Evolutionary conservation across 73 alveolate genomes (phyloP).

Genomic region (Paramecium biaurelia): DNA sequence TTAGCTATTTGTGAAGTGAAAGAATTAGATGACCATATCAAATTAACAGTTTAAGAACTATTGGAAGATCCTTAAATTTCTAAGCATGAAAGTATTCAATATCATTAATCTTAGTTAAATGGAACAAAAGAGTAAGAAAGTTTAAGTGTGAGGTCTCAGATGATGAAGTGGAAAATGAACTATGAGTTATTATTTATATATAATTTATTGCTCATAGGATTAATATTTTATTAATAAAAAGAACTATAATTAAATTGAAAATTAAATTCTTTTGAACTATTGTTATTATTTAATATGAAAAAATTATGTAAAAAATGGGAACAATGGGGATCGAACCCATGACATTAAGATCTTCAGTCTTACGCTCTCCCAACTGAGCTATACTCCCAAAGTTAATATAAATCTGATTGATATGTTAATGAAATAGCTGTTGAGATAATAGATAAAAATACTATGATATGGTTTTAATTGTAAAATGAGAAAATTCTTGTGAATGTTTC

Average conservation of each 20-base stretch:
- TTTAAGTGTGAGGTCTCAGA: not conserved
- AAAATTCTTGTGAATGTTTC: not conserved
- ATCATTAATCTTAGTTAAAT: not conserved
- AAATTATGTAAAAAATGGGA: not conserved
- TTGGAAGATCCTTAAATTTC: not conserved
- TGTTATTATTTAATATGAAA: not conserved
- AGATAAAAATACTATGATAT: not conserved
- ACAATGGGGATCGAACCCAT: conserved; percentile 69
- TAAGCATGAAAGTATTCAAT: not conserved
- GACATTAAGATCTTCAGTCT: conserved; percentile 70
- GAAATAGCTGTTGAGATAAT: not conserved
- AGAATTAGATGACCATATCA: not conserved
- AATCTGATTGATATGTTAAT: not conserved
- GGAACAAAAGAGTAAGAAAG: not conserved
- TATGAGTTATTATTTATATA: not conserved
- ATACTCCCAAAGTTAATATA: conserved; percentile 52
- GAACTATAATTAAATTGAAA: not conserved
- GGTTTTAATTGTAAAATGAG: not conserved
- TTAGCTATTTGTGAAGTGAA: not conserved
- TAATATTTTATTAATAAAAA: too few species aligned
- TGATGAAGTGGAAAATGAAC: not conserved
- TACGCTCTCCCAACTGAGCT: conserved; percentile 74
- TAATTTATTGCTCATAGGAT: not conserved
- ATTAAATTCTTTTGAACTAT: too few species aligned
- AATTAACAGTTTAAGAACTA: not conserved